phyloP scores from a whole-genome alignment of 2,329 filamentous ascomycete species.

The Aaosphaeria arxii region DNA sequence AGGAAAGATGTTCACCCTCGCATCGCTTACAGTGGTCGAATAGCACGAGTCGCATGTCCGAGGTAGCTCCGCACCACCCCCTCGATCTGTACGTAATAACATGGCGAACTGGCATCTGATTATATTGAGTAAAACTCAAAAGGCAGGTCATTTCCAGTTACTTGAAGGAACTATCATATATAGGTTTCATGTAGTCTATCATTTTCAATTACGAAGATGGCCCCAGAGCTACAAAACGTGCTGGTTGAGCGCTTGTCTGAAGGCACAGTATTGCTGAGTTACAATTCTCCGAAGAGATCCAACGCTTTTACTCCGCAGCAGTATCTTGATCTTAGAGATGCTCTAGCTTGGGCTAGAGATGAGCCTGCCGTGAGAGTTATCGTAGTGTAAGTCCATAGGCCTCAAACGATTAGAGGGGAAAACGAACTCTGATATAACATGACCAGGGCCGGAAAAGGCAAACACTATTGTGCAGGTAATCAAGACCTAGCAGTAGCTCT shows the following conservation, averaged over 20 bases:
- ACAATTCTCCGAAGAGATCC: conserved; percentile 13
- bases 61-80: conserved; percentile 8
- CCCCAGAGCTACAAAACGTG: conserved; percentile 9
- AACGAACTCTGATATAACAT: neutral
- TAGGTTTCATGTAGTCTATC: neutral
- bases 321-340: conserved; percentile 12
- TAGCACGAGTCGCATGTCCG: conserved; percentile 7
- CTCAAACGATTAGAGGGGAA: neutral
- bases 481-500: neutral
- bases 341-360: conserved; percentile 13
- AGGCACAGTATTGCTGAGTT: conserved; percentile 11
- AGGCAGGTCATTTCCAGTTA: no score
- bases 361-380: conserved; percentile 11
- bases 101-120: no score
- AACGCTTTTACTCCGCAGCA: conserved; percentile 16
- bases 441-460: conserved; percentile 10
- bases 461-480: conserved; percentile 13
- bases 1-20: no score
- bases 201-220: conserved; percentile 5
- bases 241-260: conserved; percentile 10
- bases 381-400: conserved; percentile 6
- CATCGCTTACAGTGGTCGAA: conserved; percentile 1
- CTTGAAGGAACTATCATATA: no score
- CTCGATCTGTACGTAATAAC: neutral
- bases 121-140: no score